Percentiles rank a stretch among this genome's conserved stretches.
Evolutionary conservation across 2,329 filamentous ascomycete species (phyloP).

Genomic region (Fusarium ambrosium): DNA sequence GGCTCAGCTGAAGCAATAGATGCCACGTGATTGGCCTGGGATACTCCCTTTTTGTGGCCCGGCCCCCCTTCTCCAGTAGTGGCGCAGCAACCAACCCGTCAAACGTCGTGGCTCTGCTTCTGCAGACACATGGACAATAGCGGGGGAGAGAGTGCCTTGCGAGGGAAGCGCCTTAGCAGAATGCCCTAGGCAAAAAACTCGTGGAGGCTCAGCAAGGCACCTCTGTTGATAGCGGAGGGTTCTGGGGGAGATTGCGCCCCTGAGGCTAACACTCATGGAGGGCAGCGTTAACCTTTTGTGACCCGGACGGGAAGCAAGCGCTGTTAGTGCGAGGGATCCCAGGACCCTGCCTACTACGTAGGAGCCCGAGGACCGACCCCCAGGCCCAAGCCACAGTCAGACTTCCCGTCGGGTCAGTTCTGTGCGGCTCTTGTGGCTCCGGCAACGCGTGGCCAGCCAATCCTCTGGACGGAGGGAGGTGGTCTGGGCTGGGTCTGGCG

Average conservation of each 20-base stretch:
- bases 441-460: conserved; percentile 40
- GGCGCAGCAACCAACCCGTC: conserved; percentile 33
- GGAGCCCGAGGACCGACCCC: background rate
- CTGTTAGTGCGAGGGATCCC: background rate
- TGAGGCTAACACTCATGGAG: conserved; percentile 10
- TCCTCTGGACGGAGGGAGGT: conserved; percentile 10
- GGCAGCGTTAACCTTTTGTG: background rate
- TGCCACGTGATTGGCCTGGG: conserved; percentile 26
- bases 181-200: conserved; percentile 3
- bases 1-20: conserved; percentile 30
- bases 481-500: conserved; percentile 8
- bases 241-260: conserved; percentile 8
- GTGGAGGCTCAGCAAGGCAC: conserved; percentile 10
- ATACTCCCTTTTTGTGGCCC: conserved; percentile 10
- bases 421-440: conserved; percentile 26
- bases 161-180: background rate
- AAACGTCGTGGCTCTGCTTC: conserved; percentile 16
- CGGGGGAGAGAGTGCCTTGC: background rate
- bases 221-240: background rate
- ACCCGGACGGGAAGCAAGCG: background rate
- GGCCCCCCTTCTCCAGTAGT: conserved; percentile 22
- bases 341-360: background rate
- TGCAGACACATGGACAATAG: background rate
- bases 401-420: background rate
- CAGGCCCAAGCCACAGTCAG: conserved; percentile 25